A percentile compares a stretch with the other conserved stretches of the same genome.
Conservation (phyloP, 1,284 basidiomycete species). For the Apiotrichum veenhuisii region DNA sequence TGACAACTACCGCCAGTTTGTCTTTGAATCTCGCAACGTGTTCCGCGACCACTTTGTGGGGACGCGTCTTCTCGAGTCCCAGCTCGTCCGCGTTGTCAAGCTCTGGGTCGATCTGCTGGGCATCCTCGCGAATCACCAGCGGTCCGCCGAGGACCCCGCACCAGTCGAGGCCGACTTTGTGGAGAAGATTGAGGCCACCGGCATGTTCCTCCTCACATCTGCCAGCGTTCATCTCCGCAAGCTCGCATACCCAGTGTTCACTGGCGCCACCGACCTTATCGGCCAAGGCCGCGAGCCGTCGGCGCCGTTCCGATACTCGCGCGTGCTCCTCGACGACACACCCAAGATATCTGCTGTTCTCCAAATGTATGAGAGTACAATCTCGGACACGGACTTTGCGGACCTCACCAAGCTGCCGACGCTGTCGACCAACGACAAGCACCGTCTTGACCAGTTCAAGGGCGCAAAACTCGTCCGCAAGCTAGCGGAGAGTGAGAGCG, state of each 20-base stretch:
- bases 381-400: constrained; percentile 38
- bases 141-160: constrained; percentile 31
- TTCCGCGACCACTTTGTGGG: constrained; percentile 63
- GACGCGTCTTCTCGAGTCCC: constrained; percentile 62
- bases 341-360: constrained; percentile 25
- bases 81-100: constrained; percentile 57
- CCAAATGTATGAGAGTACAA: constrained; percentile 33
- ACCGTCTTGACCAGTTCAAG: constrained; percentile 33
- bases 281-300: constrained; percentile 35
- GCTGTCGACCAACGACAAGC: constrained; percentile 30
- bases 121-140: constrained; percentile 59
- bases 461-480: constrained; percentile 31
- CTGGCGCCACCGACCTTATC: constrained; percentile 35
- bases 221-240: constrained; percentile 46
- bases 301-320: constrained; percentile 42
- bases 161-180: constrained; percentile 43
- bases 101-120: constrained; percentile 75
- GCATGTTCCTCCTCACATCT: constrained; percentile 74
- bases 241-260: constrained; percentile 32
- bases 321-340: constrained; percentile 26
- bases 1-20: constrained; percentile 65
- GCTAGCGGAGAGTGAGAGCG: constrained; percentile 50
- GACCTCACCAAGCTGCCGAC: constrained; percentile 34
- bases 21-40: constrained; percentile 70
- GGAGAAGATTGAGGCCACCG: constrained; percentile 63